phyloP scores from a whole-genome alignment of 2,329 filamentous ascomycete species.

The Paecilomyces sp. region DNA sequence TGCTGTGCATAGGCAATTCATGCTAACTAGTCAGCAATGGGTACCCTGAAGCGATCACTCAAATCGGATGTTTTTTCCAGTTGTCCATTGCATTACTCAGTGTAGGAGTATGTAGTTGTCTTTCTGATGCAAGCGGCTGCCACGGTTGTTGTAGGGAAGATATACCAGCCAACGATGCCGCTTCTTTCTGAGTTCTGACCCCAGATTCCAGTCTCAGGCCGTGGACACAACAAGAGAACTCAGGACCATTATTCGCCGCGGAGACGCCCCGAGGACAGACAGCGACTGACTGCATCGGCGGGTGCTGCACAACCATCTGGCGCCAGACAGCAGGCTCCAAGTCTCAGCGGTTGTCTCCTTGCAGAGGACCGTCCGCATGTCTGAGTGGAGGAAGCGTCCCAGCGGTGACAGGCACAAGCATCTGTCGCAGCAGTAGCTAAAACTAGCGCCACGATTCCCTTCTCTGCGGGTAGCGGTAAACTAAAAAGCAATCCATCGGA shows the following conservation, averaged over 20 bases:
- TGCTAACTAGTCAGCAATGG: neutral
- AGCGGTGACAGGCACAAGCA: neutral
- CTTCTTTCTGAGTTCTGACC: neutral
- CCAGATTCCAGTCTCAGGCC: neutral
- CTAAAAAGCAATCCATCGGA: neutral
- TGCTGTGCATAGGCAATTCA: neutral
- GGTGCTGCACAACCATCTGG: conserved; percentile 12
- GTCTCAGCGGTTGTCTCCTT: conserved; percentile 1
- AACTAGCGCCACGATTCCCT: neutral
- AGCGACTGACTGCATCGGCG: neutral
- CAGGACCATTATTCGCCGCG: neutral
- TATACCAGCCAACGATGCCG: neutral
- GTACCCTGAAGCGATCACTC: neutral
- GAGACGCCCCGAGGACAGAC: neutral
- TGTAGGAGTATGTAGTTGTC: neutral
- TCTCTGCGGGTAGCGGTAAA: neutral
- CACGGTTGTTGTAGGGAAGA: neutral
- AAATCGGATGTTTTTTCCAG: neutral
- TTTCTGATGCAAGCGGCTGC: neutral
- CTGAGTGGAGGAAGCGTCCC: neutral
- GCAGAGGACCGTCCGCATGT: neutral
- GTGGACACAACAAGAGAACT: neutral
- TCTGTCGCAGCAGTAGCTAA: neutral
- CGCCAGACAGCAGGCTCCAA: conserved; percentile 14
- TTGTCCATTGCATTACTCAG: neutral